Evolutionary conservation across 225 moss, liverwort and hornwort genomes (phyloP), one percentile per base, ranked within the genome.

Genomic region (Lunularia cruciata): DNA sequence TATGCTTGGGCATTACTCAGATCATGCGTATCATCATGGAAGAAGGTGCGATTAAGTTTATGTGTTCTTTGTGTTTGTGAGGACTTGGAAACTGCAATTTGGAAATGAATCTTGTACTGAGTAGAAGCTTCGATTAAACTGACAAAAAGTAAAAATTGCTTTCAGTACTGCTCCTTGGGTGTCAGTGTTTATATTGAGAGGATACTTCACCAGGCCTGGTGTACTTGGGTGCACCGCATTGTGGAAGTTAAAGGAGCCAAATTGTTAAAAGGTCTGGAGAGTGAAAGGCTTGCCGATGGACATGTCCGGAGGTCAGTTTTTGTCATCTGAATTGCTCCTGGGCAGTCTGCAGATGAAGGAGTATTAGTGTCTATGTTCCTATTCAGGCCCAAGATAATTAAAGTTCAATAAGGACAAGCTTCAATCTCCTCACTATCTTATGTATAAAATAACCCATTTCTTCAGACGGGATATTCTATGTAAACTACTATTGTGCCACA

Each of bases 301-400:
- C 66, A 75, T 43, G 80, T 75, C 18, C 47, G 72, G 43, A 79
- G 74, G 79, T 75, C 14, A 72, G 60, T 2, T 61, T n/a, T n/a
- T n/a, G n/a, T n/a, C n/a, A n/a, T n/a, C n/a, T n/a, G n/a, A n/a
- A n/a, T n/a, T n/a, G n/a, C n/a, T n/a, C n/a, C n/a, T n/a, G n/a
- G n/a, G n/a, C n/a, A n/a, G n/a, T n/a, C n/a, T n/a, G n/a, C n/a
- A n/a, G n/a, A n/a, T n/a, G n/a, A n/a, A n/a, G n/a, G n/a, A n/a
- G n/a, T n/a, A n/a, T n/a, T n/a, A n/a, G n/a, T n/a, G n/a, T n/a
- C n/a, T n/a, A n/a, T n/a, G n/a, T n/a, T n/a, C n/a, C n/a, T n/a
- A n/a, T n/a, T n/a, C n/a, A n/a, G n/a, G n/a, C n/a, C n/a, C n/a
- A n/a, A n/a, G n/a, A n/a, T n/a, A n/a, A n/a, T n/a, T n/a, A n/a